Base-by-base conservation (phyloP, 257 asterid genomes). In the Lycium ferocissimum region DNA sequence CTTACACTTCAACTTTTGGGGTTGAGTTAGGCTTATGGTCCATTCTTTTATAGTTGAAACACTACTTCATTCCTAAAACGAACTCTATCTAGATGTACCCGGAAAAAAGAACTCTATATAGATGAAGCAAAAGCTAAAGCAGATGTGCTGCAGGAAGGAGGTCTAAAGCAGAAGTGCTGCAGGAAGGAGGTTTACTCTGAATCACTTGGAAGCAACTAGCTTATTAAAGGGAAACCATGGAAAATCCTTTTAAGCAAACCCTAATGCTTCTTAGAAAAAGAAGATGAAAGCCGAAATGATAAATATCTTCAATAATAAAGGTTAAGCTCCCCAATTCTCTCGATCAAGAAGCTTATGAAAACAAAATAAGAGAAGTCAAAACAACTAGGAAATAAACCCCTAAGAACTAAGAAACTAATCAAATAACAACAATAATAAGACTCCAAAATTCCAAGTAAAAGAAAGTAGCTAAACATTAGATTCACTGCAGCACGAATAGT, bases 1-100 rank as follows among this genome's bases (percentile, higher is more conserved):
- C 81, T 75, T 69, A 15, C 12, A 75, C 59, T 20, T 73, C 40
- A 43, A 72, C 80, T 9, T 72, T 72, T 72, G 58, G 58, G 79
- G 37, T 71, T 71, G 57, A 72, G 37, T 72, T 9, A 20, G 2
- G 18, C 20, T 11, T 57, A 72, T 8, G 20, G 35, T 43, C 37
- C 57, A 72, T 11, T 72, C 43, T 40, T 72, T 71, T 17, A 40
- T 18, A 40, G 56, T 71, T 45, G 56, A 45, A 43, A 71, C 35
- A 71, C 79, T 17, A 38, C 20, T 66, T 66, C 73, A 71, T 71
- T 10, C 14, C 35, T 71, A 71, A 43, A 71, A 18, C 10, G 79
- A 45, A 71, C 79, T 18, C 57, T 71, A 9, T 71, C 40, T 71
- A 9, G 37, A 40, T 70, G 49, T 65, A 65, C 43, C 22, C 18